Conservation (phyloP, 306 rosid species). For the Herpetospermum pedunculosum region DNA sequence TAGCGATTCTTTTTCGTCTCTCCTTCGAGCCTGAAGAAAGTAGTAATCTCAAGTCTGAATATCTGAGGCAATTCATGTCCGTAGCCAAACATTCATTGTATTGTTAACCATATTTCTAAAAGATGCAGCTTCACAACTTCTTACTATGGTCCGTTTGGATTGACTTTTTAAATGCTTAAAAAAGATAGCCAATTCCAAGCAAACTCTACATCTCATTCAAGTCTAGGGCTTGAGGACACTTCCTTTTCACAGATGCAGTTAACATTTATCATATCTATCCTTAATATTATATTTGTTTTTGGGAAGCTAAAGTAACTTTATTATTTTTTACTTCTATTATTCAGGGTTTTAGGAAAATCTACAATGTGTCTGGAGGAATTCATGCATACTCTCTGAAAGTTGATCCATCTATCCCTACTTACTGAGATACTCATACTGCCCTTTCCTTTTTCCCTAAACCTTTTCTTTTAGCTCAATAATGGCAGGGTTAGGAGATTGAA, state of each 20-base stretch:
- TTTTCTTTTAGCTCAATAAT: neutral
- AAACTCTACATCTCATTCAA: neutral
- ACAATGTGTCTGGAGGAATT: slow-evolving; percentile 74
- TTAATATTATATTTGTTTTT: neutral
- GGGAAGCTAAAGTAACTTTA: neutral
- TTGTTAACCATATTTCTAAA: neutral
- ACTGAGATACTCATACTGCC: slow-evolving; percentile 24
- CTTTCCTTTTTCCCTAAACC: neutral
- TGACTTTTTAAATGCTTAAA: no score
- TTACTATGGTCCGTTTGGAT: no score
- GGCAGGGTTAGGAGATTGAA: neutral
- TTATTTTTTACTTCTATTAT: neutral
- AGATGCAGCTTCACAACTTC: no score
- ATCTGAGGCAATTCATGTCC: neutral
- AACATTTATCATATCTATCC: neutral
- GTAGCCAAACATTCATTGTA: neutral
- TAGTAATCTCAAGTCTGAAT: neutral
- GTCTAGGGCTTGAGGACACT: neutral
- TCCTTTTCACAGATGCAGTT: neutral
- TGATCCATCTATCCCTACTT: slow-evolving; percentile 80
- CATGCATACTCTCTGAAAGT: slow-evolving; percentile 67
- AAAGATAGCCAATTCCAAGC: no score
- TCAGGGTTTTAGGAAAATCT: slow-evolving; percentile 79
- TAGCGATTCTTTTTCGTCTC: neutral
- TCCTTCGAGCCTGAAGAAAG: neutral